Evolutionary conservation across 495 filamentous ascomycete genomes (phyloP).

Genomic region (Cladorrhinum samala): DNA sequence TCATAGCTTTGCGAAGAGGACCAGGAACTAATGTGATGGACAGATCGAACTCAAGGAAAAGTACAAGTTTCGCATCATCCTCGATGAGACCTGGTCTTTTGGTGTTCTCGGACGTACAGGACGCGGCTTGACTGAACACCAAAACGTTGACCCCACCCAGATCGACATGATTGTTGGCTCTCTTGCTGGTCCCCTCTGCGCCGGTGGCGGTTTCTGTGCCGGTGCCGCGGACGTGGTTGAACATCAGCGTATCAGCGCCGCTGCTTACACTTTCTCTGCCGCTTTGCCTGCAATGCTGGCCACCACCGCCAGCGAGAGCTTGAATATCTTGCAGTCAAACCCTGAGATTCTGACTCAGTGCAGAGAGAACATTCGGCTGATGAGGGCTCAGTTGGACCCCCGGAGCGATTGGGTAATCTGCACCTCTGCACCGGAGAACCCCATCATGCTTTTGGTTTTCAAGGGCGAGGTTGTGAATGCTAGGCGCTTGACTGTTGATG

Average conservation of each 20-base stretch:
- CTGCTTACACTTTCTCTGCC: conserved; percentile 90
- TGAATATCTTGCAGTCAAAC: conserved; percentile 75
- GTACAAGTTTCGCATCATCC: conserved; percentile 95
- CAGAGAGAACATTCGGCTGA: conserved; percentile 72
- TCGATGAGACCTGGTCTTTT: conserved; percentile 96
- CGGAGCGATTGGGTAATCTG: conserved; percentile 87
- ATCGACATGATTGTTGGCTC: conserved; percentile 97
- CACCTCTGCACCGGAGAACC: conserved; percentile 78
- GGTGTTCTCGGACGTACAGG: conserved; percentile 88
- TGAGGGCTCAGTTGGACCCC: conserved; percentile 84
- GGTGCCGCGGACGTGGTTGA: conserved; percentile 84
- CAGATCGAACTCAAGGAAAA: conserved; percentile 77
- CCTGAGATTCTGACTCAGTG: conserved; percentile 70
- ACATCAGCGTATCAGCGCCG: conserved; percentile 86
- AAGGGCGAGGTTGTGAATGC: conserved; percentile 76
- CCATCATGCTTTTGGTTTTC: conserved; percentile 75
- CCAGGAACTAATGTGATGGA: no score
- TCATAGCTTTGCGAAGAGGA: no score
- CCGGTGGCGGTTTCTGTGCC: conserved; percentile 92
- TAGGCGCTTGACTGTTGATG: conserved; percentile 57
- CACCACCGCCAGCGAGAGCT: conserved; percentile 85
- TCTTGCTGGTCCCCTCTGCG: conserved; percentile 81
- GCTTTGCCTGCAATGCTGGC: conserved; percentile 90
- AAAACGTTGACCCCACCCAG: conserved; percentile 84
- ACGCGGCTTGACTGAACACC: conserved; percentile 86